A percentile compares a stretch with the other conserved stretches of the same genome.
These are phyloP conservation scores for Fusarium nelsonii DNA, from an alignment of 2,329 filamentous ascomycete genomes.

Conservation along the genomic window DNA sequence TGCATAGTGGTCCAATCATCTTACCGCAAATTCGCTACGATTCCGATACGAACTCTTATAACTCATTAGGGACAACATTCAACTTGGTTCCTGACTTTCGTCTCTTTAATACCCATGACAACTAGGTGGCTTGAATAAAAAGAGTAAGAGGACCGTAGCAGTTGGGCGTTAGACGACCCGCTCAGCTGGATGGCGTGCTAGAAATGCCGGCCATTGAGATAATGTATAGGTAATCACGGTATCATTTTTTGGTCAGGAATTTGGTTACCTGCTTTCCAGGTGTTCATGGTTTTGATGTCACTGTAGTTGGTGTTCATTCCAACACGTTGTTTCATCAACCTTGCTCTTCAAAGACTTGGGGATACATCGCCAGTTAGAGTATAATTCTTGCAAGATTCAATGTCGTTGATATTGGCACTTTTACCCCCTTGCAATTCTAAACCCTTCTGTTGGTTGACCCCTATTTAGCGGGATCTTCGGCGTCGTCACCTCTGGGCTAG, in stretches of 20 bases:
- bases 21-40: neutral
- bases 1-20: no score
- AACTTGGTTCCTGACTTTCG: neutral
- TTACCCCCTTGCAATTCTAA: constrained; percentile 26
- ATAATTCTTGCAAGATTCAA: neutral
- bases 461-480: constrained; percentile 41
- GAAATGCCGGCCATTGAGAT: neutral
- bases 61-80: neutral
- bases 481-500: constrained; percentile 28
- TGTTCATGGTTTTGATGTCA: no score
- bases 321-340: neutral
- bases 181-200: constrained; percentile 10
- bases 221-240: neutral
- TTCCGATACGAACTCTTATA: neutral
- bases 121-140: neutral
- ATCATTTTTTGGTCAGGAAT: neutral
- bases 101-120: neutral
- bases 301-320: neutral
- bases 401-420: constrained; percentile 25
- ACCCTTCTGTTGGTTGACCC: constrained; percentile 24
- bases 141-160: neutral
- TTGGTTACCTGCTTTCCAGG: no score
- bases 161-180: neutral
- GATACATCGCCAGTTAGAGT: neutral
- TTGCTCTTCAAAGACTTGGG: neutral